Conservation (phyloP, 805 yeast species). For the Hanseniaspora valbyensis region DNA sequence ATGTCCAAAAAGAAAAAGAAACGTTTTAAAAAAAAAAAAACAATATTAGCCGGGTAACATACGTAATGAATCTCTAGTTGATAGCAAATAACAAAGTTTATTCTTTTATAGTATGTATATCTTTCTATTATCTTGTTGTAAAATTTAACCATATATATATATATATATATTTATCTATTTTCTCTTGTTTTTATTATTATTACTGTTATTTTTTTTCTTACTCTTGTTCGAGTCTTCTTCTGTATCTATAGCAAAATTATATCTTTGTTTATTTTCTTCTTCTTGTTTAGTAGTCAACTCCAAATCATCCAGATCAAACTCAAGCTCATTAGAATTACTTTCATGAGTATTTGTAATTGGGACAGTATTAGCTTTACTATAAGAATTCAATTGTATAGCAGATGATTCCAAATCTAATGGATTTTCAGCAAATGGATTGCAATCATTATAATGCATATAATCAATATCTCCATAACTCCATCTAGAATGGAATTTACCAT, state of each 20-base stretch:
- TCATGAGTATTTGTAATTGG: not conserved
- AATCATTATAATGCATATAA: conserved; percentile 8
- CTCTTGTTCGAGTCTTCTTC: not conserved
- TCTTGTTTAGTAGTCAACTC: conserved; percentile 10
- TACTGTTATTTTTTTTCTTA: not conserved
- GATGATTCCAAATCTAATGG: conserved; percentile 7
- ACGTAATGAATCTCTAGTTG: too few species aligned
- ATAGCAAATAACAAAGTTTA: too few species aligned
- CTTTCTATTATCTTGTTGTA: too few species aligned
- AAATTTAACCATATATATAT: too few species aligned
- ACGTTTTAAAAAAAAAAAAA: too few species aligned
- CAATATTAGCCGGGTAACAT: too few species aligned
- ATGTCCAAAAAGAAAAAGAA: too few species aligned
- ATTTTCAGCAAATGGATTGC: conserved; percentile 14
- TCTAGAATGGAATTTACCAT: conserved; percentile 16
- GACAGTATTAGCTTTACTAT: not conserved
- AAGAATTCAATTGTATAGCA: not conserved
- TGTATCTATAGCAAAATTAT: not conserved
- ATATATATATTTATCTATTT: too few species aligned
- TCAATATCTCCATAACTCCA: conserved; percentile 14
- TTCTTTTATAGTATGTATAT: too few species aligned
- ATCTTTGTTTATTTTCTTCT: conserved; percentile 9
- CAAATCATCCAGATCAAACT: conserved; percentile 13
- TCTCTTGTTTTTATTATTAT: not conserved
- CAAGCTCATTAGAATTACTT: not conserved